Evolutionary conservation across 164 flowering plant species (phyloP), one percentile per base, ranked within the genome.

Genomic region (Aristolochia fimbriata): DNA sequence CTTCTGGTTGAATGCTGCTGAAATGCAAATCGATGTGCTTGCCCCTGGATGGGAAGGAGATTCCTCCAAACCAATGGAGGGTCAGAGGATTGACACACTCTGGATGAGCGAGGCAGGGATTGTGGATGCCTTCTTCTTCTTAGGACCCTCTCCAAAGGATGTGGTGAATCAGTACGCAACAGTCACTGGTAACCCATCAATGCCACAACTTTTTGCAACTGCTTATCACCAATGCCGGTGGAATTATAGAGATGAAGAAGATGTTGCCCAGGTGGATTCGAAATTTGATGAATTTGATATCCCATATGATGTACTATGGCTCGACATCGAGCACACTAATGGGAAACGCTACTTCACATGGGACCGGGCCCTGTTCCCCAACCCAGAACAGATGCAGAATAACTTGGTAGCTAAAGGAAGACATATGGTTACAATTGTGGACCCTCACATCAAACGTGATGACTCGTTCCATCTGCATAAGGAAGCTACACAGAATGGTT

Each of bases 31-130:
- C 75, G 99, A 94, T 75, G 97, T 94, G 7, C 68, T 91, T 30
- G 84, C 76, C 0, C 61, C 74, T 13, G 99, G 96, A 1, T 87
- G 99, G 96, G 80, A 78, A 14, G 76, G 74, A 21, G 75, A 84
- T 62, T 63, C 68, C 27, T 58, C 80, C 51, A 86, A 86, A 27
- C 76, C 87, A 0, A 73, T 65, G 6, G 74, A 81, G 65, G 77
- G 74, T 12, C 27, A 56, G 22, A 71, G 90, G 68, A 77, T 94
- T 20, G 99, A 94, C 70, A 91, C 97, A 0, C 67, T 86, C 46
- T 91, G 99, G 99, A 94, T 94, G 99, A 83, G 85, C 58, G 99
- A 94, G 71, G 97, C 99, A 0, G 99, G 99, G 31, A 68, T 94
- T 46, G 89, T 94, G 21, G 99, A 94, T 64, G 75, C 87, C 0